Base-by-base conservation (phyloP, 495 filamentous ascomycete species). In the Hyaloscypha variabilis region DNA sequence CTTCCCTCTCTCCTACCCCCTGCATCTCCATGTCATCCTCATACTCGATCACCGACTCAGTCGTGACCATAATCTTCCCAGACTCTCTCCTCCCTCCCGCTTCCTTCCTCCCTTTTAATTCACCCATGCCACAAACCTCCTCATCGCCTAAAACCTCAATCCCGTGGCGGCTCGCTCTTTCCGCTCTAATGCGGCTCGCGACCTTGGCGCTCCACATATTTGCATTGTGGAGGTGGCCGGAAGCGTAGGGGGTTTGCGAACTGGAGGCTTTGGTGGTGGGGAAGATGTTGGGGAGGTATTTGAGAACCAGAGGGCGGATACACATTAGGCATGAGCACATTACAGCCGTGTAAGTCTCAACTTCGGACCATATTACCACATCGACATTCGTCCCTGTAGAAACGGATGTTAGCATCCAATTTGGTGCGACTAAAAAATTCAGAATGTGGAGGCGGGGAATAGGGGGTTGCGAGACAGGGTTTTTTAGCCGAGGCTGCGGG, bases 291-390 rank as follows among this genome's bases (percentile, higher is more conserved):
- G 62, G 52, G 6, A 64, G 17, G 52, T 14, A 54, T 58, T 58
- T 57, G 34, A 28, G 42, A 46, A 76, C 46, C 34, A 76, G 63
- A n/a, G 73, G 65, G 51, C 72, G 73, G 13, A 76, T 29, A 3
- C 73, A 69, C 24, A 73, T 73, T 36, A 79, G 70, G 63, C 76
- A 80, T 23, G 79, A 79, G 66, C 80, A 82, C 28, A 79, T 71
- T 24, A 83, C 76, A 53, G 78, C 79, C 2, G 77, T 71, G 66
- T 80, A 79, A 70, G 75, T 75, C 73, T 84, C 82, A 42, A 80
- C 65, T 17, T 75, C 71, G 60, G 70, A 75, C 81, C 81, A 84
- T 66, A 78, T 77, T 25, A 78, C 72, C 36, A 77, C 76, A 19
- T 66, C 67, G 2, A 74, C 72, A 60, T 72, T 69, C 62, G 80